These are phyloP conservation scores for Didymella sp. DNA, from an alignment of 2,329 filamentous ascomycete species.

Conservation along the genomic window DNA sequence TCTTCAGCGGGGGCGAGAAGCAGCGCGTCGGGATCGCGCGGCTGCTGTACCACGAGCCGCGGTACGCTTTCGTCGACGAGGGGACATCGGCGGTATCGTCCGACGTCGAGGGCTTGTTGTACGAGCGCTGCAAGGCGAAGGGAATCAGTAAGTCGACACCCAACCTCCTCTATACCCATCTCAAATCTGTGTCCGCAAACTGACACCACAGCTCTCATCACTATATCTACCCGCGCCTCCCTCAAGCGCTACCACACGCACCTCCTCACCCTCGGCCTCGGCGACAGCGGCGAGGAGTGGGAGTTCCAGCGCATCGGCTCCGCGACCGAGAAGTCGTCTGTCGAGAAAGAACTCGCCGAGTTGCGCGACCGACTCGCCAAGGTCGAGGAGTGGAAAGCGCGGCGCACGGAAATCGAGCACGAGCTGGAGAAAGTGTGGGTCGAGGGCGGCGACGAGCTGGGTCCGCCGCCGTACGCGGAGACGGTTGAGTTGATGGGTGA, in stretches of 20 bases:
- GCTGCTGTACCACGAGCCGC: constrained; percentile 90
- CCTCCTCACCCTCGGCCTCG: constrained; percentile 83
- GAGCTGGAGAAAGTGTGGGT: constrained; percentile 75
- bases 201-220: constrained; percentile 90
- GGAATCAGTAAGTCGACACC: constrained; percentile 79
- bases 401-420: constrained; percentile 79
- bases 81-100: constrained; percentile 92
- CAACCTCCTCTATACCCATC: too few relatives aligned
- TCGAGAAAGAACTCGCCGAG: constrained; percentile 89
- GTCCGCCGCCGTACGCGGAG: constrained; percentile 47
- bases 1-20: constrained; percentile 96
- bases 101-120: constrained; percentile 92
- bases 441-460: constrained; percentile 49
- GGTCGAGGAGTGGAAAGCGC: constrained; percentile 82
- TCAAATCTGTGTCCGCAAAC: too few relatives aligned
- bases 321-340: constrained; percentile 87
- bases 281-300: constrained; percentile 84
- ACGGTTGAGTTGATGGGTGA: constrained; percentile 8
- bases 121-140: constrained; percentile 89
- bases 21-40: constrained; percentile 92
- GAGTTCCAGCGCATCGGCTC: constrained; percentile 94
- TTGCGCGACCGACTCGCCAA: constrained; percentile 79
- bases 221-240: constrained; percentile 91
- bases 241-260: constrained; percentile 96
- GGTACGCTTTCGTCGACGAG: constrained; percentile 94